phyloP scores from a whole-genome alignment of 805 yeast species.

The Zygotorulaspora florentina region DNA sequence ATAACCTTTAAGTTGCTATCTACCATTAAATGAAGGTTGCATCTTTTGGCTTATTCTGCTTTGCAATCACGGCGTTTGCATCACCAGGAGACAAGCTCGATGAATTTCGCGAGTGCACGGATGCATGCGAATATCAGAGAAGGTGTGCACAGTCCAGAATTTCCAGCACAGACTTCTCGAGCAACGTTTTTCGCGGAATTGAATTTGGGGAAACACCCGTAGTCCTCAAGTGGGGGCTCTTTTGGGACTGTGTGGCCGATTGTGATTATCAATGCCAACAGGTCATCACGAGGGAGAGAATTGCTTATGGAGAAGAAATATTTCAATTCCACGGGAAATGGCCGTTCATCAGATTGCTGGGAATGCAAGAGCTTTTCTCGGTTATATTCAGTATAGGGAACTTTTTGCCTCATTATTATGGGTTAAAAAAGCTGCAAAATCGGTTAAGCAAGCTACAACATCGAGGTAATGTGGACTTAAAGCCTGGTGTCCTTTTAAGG shows the following conservation, averaged over 20 bases:
- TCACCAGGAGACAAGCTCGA: slow-evolving; percentile 62
- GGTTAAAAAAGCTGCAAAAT: slow-evolving; percentile 35
- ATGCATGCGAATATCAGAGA: slow-evolving; percentile 42
- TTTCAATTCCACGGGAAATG: slow-evolving; percentile 95
- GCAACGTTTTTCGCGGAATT: slow-evolving; percentile 25
- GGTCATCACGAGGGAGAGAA: slow-evolving; percentile 56
- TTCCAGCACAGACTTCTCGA: slow-evolving; percentile 23
- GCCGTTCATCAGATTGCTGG: slow-evolving; percentile 81
- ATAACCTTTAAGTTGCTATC: not conserved
- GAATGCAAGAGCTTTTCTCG: slow-evolving; percentile 81
- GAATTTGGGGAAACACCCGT: slow-evolving; percentile 29
- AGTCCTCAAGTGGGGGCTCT: slow-evolving; percentile 41
- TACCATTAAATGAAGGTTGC: slow-evolving; percentile 3
- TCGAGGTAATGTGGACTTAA: slow-evolving; percentile 10
- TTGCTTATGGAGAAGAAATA: slow-evolving; percentile 45
- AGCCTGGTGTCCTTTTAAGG: slow-evolving; percentile 12
- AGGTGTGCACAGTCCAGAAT: slow-evolving; percentile 21
- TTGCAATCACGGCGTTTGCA: slow-evolving; percentile 22
- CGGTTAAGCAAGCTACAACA: slow-evolving; percentile 17
- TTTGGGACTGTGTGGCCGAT: slow-evolving; percentile 73
- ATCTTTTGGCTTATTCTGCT: not conserved
- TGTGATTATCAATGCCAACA: slow-evolving; percentile 95
- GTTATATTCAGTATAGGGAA: slow-evolving; percentile 73
- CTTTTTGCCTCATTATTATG: slow-evolving; percentile 58
- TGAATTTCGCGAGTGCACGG: slow-evolving; percentile 52